Percentiles rank a stretch among this genome's conserved stretches.
Conservation (phyloP, 148 eudicot species). For the Rhododendron simsii region DNA sequence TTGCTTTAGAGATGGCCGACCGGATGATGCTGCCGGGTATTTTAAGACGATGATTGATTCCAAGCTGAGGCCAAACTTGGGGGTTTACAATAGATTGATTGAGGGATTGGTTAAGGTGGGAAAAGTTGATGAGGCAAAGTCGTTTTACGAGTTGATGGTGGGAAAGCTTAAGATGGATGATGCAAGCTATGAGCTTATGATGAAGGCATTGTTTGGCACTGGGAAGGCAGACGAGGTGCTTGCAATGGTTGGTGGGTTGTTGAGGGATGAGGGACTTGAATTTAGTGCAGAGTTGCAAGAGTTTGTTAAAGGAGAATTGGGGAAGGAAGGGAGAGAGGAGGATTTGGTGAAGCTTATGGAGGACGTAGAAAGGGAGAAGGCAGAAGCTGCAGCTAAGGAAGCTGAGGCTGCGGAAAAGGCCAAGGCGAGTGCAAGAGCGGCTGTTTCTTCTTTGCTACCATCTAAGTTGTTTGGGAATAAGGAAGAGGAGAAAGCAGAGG, state of each 20-base stretch:
- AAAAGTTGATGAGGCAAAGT: constrained; percentile 80
- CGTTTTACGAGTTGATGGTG: constrained; percentile 83
- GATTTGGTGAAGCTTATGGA: constrained; percentile 67
- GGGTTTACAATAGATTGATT: constrained; percentile 61
- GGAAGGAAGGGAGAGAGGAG: constrained; percentile 65
- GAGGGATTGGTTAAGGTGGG: constrained; percentile 78
- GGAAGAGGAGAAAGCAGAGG: constrained; percentile 26
- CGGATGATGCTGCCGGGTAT: constrained; percentile 81
- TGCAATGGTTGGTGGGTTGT: constrained; percentile 47
- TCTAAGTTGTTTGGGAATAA: constrained; percentile 66
- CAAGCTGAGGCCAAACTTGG: constrained; percentile 73
- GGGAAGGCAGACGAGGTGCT: constrained; percentile 77
- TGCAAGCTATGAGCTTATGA: constrained; percentile 70
- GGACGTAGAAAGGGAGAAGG: constrained; percentile 72
- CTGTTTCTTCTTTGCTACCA: constrained; percentile 70
- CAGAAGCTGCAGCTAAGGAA: constrained; percentile 69
- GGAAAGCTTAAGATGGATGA: constrained; percentile 81
- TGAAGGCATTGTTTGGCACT: constrained; percentile 64
- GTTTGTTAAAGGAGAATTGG: constrained; percentile 64
- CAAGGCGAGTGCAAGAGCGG: constrained; percentile 71
- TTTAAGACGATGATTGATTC: constrained; percentile 72
- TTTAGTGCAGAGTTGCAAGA: constrained; percentile 71
- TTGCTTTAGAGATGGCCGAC: constrained; percentile 71
- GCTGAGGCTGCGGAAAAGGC: constrained; percentile 75
- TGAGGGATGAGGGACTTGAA: constrained; percentile 75